phyloP scores from a whole-genome alignment of 179 eudicot species.

The Nepenthes alata region DNA sequence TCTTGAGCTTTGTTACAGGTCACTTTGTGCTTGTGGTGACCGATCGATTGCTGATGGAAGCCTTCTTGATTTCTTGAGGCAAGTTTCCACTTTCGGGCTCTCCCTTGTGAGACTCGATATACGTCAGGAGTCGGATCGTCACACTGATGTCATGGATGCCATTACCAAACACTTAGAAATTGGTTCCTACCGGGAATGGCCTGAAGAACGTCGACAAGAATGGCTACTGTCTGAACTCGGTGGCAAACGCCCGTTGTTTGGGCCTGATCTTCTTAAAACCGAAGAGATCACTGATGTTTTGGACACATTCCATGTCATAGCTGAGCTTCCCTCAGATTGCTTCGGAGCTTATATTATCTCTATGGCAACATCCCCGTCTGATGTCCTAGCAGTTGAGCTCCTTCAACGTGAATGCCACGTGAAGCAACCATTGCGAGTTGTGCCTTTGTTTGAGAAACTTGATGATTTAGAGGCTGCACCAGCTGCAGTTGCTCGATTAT shows the following conservation, averaged over 20 bases:
- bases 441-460: conserved; percentile 86
- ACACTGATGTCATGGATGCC: conserved; percentile 88
- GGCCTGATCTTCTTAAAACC: conserved; percentile 82
- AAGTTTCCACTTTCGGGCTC: conserved; percentile 88
- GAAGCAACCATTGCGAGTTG: conserved; percentile 66
- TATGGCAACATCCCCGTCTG: conserved; percentile 94
- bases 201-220: conserved; percentile 77
- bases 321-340: conserved; percentile 85
- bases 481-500: conserved; percentile 78
- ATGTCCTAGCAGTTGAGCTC: conserved; percentile 91
- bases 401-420: conserved; percentile 91
- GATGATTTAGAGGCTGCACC: conserved; percentile 88
- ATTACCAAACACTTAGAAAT: conserved; percentile 72
- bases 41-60: conserved; percentile 87
- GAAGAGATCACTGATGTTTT: conserved; percentile 92
- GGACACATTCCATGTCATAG: conserved; percentile 62
- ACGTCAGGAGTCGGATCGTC: conserved; percentile 88
- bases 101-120: conserved; percentile 87
- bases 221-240: conserved; percentile 90
- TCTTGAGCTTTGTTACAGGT: conserved; percentile 83
- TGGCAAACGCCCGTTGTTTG: conserved; percentile 85
- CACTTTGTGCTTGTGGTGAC: conserved; percentile 88
- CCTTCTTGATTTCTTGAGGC: conserved; percentile 88
- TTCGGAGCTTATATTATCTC: conserved; percentile 94
- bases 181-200: conserved; percentile 89